Percentiles rank a stretch among this genome's conserved stretches.
These are phyloP conservation scores for Rhynchosporium agropyri DNA, from an alignment of 2,329 filamentous ascomycete genomes.

Conservation along the genomic window DNA sequence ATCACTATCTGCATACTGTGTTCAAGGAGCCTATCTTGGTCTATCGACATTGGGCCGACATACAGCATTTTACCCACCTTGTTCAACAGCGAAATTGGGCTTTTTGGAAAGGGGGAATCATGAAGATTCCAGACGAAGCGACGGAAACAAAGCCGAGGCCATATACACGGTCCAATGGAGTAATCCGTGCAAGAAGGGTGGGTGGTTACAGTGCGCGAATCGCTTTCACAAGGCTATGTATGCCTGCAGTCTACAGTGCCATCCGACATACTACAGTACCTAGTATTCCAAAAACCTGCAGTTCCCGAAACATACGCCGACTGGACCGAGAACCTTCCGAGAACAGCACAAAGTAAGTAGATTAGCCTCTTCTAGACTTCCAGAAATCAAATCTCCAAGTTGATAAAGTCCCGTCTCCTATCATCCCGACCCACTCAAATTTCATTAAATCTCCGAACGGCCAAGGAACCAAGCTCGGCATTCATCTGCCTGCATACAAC, in stretches of 20 bases:
- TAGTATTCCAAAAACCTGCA: not conserved
- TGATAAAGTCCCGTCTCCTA: not conserved
- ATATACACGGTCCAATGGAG: not conserved
- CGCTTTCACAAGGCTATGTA: conserved; percentile 2
- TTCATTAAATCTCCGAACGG: too few species aligned
- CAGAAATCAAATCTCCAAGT: not conserved
- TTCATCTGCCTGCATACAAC: too few species aligned
- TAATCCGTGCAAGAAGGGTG: not conserved
- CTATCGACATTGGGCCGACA: not conserved
- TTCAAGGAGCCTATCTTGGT: too few species aligned
- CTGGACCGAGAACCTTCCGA: too few species aligned
- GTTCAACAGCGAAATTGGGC: not conserved
- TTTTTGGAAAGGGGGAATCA: not conserved
- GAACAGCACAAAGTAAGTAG: too few species aligned
- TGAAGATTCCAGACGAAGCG: not conserved
- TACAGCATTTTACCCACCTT: not conserved
- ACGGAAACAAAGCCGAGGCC: not conserved
- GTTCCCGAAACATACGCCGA: not conserved
- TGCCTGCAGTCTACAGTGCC: conserved; percentile 8
- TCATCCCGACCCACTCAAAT: too few species aligned
- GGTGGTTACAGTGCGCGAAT: not conserved
- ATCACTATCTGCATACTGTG: not conserved
- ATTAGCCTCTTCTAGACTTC: not conserved
- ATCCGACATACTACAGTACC: not conserved
- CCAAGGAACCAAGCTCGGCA: too few species aligned